Base-by-base conservation (phyloP, 148 eudicot species). In the Beta vulgaris region DNA sequence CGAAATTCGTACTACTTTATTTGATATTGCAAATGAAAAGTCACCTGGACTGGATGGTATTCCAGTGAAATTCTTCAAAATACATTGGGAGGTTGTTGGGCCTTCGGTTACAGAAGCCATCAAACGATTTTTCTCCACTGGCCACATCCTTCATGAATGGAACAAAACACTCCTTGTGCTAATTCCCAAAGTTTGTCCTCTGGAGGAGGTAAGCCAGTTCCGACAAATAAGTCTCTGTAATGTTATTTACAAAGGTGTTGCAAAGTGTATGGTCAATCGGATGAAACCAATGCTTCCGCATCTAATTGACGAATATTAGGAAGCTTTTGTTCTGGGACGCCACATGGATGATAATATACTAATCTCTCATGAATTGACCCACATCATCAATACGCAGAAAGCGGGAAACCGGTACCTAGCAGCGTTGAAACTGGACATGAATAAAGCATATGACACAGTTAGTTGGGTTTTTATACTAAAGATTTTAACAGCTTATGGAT, bases 81-180 rank as follows among this genome's bases (percentile, higher is more conserved):
- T 14, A 14, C 3, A 48, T 48, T 48, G 53, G 53, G 21, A 14
- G 2, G 7, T 2, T 2, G 53, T 48, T 0, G 53, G 53, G 2
- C 3, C 15, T 3, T 48, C n/a, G 0, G 53, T 48, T 15, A 2
- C 2, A 3, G 2, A 14, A 7, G 53, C 21, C 2, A 15, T 48
- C n/a, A n/a, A n/a, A n/a, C n/a, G n/a, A 2, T 62, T 72, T 7
- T 16, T 72, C 0, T 6, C 14, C 0, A 12, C 36, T 1, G 39
- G 35, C 7, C 0, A 0, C 2, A 5, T 72, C 3, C 51, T 16
- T 0, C 3, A 57, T 0, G 0, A 12, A 1, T 9, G 31, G 6
- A 73, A 73, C n/a, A 2, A 11, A 13, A 61, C 69, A 2, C 14
- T 3, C 3, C 2, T 73, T 1, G 40, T 63, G 0, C 28, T 61